These are phyloP conservation scores for Zopfia rhizophila DNA, from an alignment of 2,329 filamentous ascomycete species.

Conservation along the genomic window DNA sequence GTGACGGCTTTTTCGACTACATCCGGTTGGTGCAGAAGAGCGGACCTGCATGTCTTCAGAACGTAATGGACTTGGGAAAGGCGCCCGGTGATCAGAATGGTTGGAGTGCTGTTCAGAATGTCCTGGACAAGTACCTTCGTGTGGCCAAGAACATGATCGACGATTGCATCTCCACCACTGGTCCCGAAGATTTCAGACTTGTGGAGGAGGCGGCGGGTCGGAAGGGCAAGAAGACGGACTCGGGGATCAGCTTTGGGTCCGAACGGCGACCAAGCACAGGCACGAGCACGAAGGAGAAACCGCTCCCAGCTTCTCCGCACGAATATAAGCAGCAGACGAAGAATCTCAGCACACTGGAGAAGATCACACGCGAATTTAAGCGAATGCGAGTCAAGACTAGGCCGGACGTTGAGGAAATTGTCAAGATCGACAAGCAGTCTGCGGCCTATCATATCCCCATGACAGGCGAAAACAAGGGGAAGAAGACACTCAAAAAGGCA, in stretches of 20 bases:
- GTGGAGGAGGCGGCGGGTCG: conserved; percentile 37
- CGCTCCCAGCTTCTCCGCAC: conserved; percentile 29
- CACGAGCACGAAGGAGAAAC: conserved; percentile 36
- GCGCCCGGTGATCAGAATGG: conserved; percentile 63
- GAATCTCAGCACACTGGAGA: conserved; percentile 65
- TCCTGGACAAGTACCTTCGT: conserved; percentile 68
- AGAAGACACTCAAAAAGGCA: conserved; percentile 49
- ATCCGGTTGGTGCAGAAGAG: conserved; percentile 67
- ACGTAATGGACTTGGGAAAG: conserved; percentile 65
- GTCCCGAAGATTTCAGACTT: conserved; percentile 48
- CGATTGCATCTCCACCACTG: conserved; percentile 63
- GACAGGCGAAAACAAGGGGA: conserved; percentile 36
- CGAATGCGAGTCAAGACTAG: conserved; percentile 66
- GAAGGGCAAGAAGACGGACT: conserved; percentile 69
- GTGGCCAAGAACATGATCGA: conserved; percentile 70
- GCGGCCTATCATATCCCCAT: conserved; percentile 29
- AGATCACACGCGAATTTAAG: conserved; percentile 68
- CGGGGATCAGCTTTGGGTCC: conserved; percentile 68
- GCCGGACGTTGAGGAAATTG: conserved; percentile 62
- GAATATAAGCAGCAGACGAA: conserved; percentile 35
- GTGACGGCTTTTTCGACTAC: conserved; percentile 71
- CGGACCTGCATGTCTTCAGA: conserved; percentile 64
- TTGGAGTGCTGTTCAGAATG: conserved; percentile 62
- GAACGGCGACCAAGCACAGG: conserved; percentile 44
- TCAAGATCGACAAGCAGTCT: conserved; percentile 40